phyloP scores from a whole-genome alignment of 768 basidiomycete genomes.

The Tephrocybe rancida region DNA sequence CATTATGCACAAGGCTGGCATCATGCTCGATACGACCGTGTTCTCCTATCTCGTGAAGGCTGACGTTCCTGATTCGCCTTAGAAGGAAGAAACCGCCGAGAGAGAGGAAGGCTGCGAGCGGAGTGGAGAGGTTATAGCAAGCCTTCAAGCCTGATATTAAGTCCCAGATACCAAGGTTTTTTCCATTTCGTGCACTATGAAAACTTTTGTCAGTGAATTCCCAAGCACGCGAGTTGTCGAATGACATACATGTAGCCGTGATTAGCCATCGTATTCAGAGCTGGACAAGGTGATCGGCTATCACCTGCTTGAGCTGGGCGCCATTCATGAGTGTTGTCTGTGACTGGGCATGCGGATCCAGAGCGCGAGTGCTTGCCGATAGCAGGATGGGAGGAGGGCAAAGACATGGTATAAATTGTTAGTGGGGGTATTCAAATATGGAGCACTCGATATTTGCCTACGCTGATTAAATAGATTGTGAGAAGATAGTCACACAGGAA shows the following conservation, averaged over 20 bases:
- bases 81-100: constrained; percentile 49
- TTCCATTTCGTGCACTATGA: constrained; percentile 53
- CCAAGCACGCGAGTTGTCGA: neutral
- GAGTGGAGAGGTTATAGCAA: constrained; percentile 53
- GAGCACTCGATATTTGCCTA: neutral
- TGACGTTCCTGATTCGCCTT: constrained; percentile 36
- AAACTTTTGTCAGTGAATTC: neutral
- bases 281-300: constrained; percentile 70
- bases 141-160: constrained; percentile 44
- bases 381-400: constrained; percentile 35
- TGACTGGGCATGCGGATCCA: constrained; percentile 43
- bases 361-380: constrained; percentile 33
- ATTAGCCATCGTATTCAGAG: constrained; percentile 74
- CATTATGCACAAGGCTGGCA: constrained; percentile 63
- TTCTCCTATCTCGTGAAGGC: constrained; percentile 42
- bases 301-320: constrained; percentile 50
- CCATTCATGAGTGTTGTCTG: constrained; percentile 41
- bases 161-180: constrained; percentile 42
- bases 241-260: constrained; percentile 70
- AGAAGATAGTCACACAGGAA: neutral
- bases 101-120: constrained; percentile 50
- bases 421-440: neutral
- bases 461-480: neutral
- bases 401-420: constrained; percentile 17
- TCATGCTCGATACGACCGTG: constrained; percentile 61